Base-by-base conservation (phyloP, 2,329 filamentous ascomycete genomes). In the Metarhizium humberi region DNA sequence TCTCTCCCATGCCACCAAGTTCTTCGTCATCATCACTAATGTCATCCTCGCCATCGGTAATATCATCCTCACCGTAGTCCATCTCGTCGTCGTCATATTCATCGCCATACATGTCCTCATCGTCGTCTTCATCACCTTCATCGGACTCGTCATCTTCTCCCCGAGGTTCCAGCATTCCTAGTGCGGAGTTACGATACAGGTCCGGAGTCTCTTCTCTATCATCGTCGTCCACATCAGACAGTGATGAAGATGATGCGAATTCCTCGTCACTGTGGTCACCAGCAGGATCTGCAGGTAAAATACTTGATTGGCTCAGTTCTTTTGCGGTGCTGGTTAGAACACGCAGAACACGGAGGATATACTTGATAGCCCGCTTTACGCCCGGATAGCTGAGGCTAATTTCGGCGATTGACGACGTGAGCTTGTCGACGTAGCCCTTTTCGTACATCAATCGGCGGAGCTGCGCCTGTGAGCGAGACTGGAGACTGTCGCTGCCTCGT, bases 381-480 rank as follows among this genome's bases (percentile, higher is more conserved):
- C 89, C 87, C 0, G 92, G 92, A 70, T 95, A 96, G 62, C 95
- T 95, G 58, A 99, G 81, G 67, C 96, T 94, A 57, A 99, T 87
- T 64, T 99, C 95, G 18, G 94, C 90, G 63, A 99, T 92, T 1
- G 95, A 95, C 13, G 86, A 83, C 2, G 94, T 97, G 57, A 99
- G 74, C 50, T 92, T 88, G 29, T 88, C 82, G 58, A 97, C 86
- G 68, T 94, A 96, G 55, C 95, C 91, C 74, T 97, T 99, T 73
- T 99, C 94, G 64, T 95, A 97, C 94, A 99, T 99, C 57, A 96
- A 84, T 61, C 91, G 90, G 38, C 90, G 87, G 62, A 99, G 81
- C 66, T 96, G 91, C 63, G 87, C 85, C 59, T 92, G 87, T 7
- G 91, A 92, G 47, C 78, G 75, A 29, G 69, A 67, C 48, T 74